Conservation (phyloP, 2,329 filamentous ascomycete genomes). For the Arthrobotrys conoides region DNA sequence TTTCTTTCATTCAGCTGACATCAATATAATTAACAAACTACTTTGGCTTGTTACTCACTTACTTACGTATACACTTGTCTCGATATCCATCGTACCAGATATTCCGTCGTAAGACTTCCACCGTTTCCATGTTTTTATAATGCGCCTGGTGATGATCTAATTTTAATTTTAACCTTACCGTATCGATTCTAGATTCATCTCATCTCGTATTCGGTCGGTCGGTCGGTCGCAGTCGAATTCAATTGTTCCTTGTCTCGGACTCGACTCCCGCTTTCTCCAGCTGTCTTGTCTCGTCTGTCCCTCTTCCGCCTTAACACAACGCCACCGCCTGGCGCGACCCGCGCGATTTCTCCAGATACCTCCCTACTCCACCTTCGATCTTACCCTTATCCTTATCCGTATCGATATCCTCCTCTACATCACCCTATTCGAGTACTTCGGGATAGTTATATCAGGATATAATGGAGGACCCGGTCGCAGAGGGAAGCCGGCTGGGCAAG, state of each 20-base stretch:
- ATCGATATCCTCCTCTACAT: neutral
- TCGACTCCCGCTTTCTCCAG: neutral
- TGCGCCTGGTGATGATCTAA: neutral
- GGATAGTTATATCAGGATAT: neutral
- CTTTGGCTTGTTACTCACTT: no score
- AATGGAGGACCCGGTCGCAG: conserved; percentile 56
- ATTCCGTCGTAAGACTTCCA: neutral
- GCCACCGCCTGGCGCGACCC: conserved; percentile 49
- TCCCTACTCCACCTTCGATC: neutral
- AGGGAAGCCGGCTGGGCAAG: conserved; percentile 59
- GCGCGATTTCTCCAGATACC: conserved; percentile 36
- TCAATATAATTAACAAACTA: neutral
- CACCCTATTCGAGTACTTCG: neutral
- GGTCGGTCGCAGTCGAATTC: neutral
- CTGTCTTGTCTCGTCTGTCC: neutral
- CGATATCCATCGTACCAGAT: no score
- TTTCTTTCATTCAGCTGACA: conserved; percentile 33
- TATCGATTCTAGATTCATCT: conserved; percentile 5
- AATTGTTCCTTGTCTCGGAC: neutral
- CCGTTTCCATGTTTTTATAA: neutral
- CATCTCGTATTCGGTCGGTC: conserved; percentile 9
- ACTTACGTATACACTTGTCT: no score
- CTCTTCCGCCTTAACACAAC: conserved; percentile 40
- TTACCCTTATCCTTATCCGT: neutral
- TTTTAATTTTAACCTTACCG: neutral